A percentile compares a stretch with the other conserved stretches of the same genome.
Evolutionary conservation across 805 yeast genomes (phyloP).

Genomic region (Candida methanosorbosa): DNA sequence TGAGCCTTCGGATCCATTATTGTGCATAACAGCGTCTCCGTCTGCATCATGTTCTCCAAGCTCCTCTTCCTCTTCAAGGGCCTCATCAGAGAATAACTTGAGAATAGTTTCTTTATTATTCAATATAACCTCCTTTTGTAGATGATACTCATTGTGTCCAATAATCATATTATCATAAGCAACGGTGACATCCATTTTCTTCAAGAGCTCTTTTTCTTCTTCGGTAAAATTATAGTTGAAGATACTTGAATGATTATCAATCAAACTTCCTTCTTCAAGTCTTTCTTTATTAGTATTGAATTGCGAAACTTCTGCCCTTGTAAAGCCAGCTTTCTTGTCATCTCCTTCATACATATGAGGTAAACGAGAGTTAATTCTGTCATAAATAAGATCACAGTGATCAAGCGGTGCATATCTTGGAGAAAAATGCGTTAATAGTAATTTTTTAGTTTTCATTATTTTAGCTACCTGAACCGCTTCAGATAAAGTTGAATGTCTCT

Average conservation of each 20-base stretch:
- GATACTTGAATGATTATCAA: too few species aligned
- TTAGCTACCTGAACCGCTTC: constrained; percentile 73
- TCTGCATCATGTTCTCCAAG: background rate
- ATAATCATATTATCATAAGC: constrained; percentile 65
- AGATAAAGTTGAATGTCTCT: constrained; percentile 80
- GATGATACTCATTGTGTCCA: constrained; percentile 32
- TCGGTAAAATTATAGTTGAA: constrained; percentile 1
- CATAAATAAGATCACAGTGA: constrained; percentile 16
- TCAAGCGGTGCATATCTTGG: constrained; percentile 67
- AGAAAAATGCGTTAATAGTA: constrained; percentile 85
- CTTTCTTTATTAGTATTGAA: too few species aligned
- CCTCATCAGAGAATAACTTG: constrained; percentile 15
- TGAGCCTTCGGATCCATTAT: too few species aligned
- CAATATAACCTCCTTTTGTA: constrained; percentile 19
- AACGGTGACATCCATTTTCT: constrained; percentile 26
- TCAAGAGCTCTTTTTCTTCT: constrained; percentile 16
- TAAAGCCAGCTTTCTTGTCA: too few species aligned
- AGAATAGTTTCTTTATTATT: constrained; percentile 9
- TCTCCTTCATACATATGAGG: too few species aligned
- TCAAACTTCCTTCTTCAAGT: too few species aligned
- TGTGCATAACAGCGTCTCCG: background rate
- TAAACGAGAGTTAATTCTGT: too few species aligned
- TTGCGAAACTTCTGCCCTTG: too few species aligned
- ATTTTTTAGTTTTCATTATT: constrained; percentile 61
- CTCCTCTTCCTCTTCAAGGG: constrained; percentile 11